phyloP scores from a whole-genome alignment of 768 basidiomycete genomes.

The Pleurotus giganteus region DNA sequence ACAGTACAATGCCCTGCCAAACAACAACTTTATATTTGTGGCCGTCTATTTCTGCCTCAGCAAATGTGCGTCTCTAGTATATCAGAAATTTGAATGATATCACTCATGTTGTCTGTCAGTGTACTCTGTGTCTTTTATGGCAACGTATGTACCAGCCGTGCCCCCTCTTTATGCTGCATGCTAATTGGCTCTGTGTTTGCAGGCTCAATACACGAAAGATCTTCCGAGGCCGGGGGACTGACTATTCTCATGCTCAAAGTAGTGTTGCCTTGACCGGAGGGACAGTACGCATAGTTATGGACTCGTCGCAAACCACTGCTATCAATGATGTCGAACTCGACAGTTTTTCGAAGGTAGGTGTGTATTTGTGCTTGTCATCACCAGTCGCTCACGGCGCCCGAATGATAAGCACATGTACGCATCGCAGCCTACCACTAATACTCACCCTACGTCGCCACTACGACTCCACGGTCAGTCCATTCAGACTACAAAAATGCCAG shows the following conservation, averaged over 20 bases:
- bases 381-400: no score
- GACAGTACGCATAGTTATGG: neutral
- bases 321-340: neutral
- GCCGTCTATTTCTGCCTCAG: constrained; percentile 57
- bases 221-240: constrained; percentile 50
- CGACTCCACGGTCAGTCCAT: neutral
- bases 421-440: neutral
- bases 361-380: no score
- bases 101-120: constrained; percentile 22
- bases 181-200: constrained; percentile 12
- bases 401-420: no score
- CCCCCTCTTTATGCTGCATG: no score
- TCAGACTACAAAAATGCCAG: neutral
- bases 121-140: constrained; percentile 37
- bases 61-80: constrained; percentile 50
- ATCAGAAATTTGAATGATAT: no score
- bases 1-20: constrained; percentile 56
- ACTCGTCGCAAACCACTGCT: neutral
- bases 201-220: constrained; percentile 58
- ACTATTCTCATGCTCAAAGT: constrained; percentile 16
- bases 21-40: constrained; percentile 51
- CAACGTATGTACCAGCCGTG: constrained; percentile 2
- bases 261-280: neutral
- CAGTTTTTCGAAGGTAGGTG: neutral
- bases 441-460: neutral